phyloP scores from a whole-genome alignment of 768 basidiomycete genomes.

The Auricularia sp. region DNA sequence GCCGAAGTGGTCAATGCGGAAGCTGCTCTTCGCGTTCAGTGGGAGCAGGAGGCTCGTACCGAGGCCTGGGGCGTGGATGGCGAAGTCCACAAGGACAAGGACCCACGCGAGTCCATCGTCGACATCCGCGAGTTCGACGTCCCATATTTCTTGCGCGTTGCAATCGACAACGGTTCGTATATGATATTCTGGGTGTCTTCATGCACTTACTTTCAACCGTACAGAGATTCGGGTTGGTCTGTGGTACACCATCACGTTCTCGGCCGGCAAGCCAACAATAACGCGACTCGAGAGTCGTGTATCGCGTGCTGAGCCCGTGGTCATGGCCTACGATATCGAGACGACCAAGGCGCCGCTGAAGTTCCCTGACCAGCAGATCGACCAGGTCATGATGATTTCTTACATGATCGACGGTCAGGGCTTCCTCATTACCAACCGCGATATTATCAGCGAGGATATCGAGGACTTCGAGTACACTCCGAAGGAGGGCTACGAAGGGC shows the following conservation, averaged over 20 bases:
- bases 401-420: constrained; percentile 99
- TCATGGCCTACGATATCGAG: constrained; percentile 99
- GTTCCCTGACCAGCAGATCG: constrained; percentile 90
- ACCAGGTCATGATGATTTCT: constrained; percentile 99
- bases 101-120: constrained; percentile 86
- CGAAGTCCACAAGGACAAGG: constrained; percentile 41
- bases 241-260: constrained; percentile 90
- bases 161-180: constrained; percentile 77
- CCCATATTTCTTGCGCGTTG: constrained; percentile 95
- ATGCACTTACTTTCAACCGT: background rate
- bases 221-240: constrained; percentile 86
- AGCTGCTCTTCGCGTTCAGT: constrained; percentile 47
- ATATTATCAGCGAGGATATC: constrained; percentile 94
- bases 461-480: constrained; percentile 99
- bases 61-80: constrained; percentile 32
- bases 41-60: constrained; percentile 61
- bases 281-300: constrained; percentile 69
- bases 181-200: background rate
- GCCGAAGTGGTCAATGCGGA: constrained; percentile 83
- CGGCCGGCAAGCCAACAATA: constrained; percentile 68
- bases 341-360: constrained; percentile 99
- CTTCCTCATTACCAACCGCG: constrained; percentile 93
- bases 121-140: constrained; percentile 96
- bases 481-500: constrained; percentile 94
- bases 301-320: constrained; percentile 96